Evolutionary conservation across 2,329 filamentous ascomycete species (phyloP).

Genomic region (Eutypella sp.): DNA sequence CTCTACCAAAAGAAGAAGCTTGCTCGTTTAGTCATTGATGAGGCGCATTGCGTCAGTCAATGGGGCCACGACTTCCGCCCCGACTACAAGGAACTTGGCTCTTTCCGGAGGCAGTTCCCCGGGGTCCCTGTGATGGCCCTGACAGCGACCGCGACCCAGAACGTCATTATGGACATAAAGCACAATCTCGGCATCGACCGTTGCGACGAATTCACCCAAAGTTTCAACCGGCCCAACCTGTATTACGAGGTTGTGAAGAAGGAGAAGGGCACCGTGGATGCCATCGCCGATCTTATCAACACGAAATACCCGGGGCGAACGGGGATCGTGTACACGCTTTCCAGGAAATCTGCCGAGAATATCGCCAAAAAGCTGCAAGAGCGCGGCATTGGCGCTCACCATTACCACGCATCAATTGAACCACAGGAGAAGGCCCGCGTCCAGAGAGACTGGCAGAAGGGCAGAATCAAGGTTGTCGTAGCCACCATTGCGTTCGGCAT

Average conservation of each 20-base stretch:
- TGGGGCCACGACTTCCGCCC: slow-evolving; percentile 98
- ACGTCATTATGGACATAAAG: slow-evolving; percentile 87
- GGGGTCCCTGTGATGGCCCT: slow-evolving; percentile 88
- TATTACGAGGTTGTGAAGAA: slow-evolving; percentile 81
- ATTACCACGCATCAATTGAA: slow-evolving; percentile 82
- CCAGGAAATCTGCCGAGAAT: slow-evolving; percentile 74
- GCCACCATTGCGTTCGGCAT: slow-evolving; percentile 98
- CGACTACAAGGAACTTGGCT: slow-evolving; percentile 84
- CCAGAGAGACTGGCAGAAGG: slow-evolving; percentile 78
- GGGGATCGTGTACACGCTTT: slow-evolving; percentile 91
- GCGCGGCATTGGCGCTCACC: slow-evolving; percentile 65
- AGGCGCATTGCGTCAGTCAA: slow-evolving; percentile 98
- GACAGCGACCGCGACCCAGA: slow-evolving; percentile 90
- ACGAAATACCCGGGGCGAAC: slow-evolving; percentile 64
- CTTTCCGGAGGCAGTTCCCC: slow-evolving; percentile 66
- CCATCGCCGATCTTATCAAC: slow-evolving; percentile 64
- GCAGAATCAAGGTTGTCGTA: slow-evolving; percentile 80
- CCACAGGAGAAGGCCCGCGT: slow-evolving; percentile 62
- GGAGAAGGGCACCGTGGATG: slow-evolving; percentile 48
- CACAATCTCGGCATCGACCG: slow-evolving; percentile 80
- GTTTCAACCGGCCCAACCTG: slow-evolving; percentile 94
- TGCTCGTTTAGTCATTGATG: slow-evolving; percentile 91
- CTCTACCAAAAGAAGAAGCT: slow-evolving; percentile 69
- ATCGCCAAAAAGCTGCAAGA: slow-evolving; percentile 65
- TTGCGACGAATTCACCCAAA: slow-evolving; percentile 80